Conservation (phyloP, 1,284 basidiomycete species). For the Coriolopsis trogii region DNA sequence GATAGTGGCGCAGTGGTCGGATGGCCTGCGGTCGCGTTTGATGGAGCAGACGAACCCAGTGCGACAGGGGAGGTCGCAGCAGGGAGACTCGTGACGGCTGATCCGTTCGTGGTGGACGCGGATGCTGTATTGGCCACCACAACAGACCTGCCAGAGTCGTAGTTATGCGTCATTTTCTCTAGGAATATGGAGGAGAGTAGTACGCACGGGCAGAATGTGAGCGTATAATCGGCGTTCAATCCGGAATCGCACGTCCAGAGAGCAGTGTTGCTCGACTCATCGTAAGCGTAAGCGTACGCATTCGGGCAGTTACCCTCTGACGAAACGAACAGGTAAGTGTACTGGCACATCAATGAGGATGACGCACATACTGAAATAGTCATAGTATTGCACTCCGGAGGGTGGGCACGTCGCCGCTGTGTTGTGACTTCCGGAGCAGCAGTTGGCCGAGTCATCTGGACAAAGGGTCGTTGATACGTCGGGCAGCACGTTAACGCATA, state of each 20-base stretch:
- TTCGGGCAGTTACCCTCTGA: conserved; percentile 50
- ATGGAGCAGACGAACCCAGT: not conserved
- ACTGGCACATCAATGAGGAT: not conserved
- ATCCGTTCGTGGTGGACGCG: not conserved
- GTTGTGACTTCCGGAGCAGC: conserved; percentile 45
- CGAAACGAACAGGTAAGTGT: not conserved
- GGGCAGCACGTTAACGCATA: too few species aligned
- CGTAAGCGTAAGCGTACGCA: conserved; percentile 54
- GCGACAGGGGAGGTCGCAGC: not conserved
- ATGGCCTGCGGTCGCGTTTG: not conserved
- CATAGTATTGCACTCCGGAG: conserved; percentile 45
- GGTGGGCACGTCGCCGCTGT: conserved; percentile 47
- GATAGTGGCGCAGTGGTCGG: not conserved
- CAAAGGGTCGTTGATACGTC: not conserved
- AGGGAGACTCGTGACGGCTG: not conserved
- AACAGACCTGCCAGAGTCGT: not conserved
- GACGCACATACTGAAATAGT: conserved; percentile 32
- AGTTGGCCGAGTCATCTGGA: conserved; percentile 41
- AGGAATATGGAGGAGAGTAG: too few species aligned
- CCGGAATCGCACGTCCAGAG: conserved; percentile 47
- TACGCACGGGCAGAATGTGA: conserved; percentile 52
- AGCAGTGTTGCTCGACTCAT: conserved; percentile 49
- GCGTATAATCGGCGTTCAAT: conserved; percentile 45
- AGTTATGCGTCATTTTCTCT: not conserved
- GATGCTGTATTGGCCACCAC: not conserved